Evolutionary conservation across 768 basidiomycete genomes (phyloP).

Genomic region (Kwoniella bestiolae): DNA sequence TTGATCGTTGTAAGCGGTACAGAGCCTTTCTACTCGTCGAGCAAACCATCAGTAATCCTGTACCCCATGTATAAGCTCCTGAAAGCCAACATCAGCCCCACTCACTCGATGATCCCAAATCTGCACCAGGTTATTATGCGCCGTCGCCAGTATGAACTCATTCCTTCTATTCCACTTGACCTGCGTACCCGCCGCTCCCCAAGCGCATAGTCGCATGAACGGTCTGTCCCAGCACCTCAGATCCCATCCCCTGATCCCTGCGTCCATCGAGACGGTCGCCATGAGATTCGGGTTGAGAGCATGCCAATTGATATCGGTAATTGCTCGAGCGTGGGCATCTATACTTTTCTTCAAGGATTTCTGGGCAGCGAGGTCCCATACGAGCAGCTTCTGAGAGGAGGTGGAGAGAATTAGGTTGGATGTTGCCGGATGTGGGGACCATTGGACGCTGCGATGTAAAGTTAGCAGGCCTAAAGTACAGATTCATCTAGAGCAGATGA

Average conservation of each 20-base stretch:
- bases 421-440: constrained; percentile 56
- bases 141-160: constrained; percentile 82
- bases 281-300: constrained; percentile 80
- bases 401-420: constrained; percentile 56
- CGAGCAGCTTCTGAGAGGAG: constrained; percentile 62
- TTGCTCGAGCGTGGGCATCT: constrained; percentile 88
- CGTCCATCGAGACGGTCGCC: constrained; percentile 88
- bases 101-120: constrained; percentile 93
- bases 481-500: no score
- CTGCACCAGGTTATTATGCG: constrained; percentile 81
- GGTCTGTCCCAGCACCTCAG: constrained; percentile 71
- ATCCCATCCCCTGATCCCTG: constrained; percentile 96
- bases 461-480: neutral
- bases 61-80: neutral
- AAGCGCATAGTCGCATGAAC: constrained; percentile 64
- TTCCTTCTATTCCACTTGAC: constrained; percentile 96
- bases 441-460: constrained; percentile 49
- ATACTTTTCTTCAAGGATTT: constrained; percentile 83
- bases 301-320: constrained; percentile 99
- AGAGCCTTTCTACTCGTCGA: constrained; percentile 73
- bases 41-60: neutral
- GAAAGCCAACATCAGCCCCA: constrained; percentile 9
- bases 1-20: constrained; percentile 73
- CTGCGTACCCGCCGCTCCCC: constrained; percentile 73
- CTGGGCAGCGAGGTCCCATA: constrained; percentile 84